These are phyloP conservation scores for Amaranthus cruentus DNA, from an alignment of 148 eudicot genomes.

Conservation along the genomic window DNA sequence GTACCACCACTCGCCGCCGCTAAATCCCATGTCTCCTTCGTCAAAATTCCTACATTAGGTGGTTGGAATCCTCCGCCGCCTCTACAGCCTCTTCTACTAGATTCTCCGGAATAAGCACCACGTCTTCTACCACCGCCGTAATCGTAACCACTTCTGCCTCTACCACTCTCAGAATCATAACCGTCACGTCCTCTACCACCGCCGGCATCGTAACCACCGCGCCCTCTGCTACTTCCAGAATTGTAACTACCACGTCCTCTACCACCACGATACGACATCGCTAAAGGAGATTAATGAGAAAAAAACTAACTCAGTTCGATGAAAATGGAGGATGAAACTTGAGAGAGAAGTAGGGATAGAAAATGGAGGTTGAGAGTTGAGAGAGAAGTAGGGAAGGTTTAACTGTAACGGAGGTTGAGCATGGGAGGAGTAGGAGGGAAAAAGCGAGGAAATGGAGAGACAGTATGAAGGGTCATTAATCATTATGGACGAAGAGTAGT, in stretches of 20 bases:
- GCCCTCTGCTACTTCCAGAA: too few relatives aligned
- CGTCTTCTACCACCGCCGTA: constrained; percentile 11
- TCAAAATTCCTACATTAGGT: constrained; percentile 12
- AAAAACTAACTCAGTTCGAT: too few relatives aligned
- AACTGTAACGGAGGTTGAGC: too few relatives aligned
- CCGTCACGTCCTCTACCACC: constrained; percentile 10
- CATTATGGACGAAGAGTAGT: too few relatives aligned
- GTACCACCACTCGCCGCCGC: constrained; percentile 6
- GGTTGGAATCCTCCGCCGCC: constrained; percentile 13
- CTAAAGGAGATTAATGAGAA: background rate
- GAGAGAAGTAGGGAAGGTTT: too few relatives aligned
- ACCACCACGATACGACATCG: constrained; percentile 33
- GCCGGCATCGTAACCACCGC: constrained; percentile 23
- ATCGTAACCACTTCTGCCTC: background rate
- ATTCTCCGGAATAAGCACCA: constrained; percentile 5
- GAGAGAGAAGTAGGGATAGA: too few relatives aligned
- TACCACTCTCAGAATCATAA: constrained; percentile 1
- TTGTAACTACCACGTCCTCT: background rate
- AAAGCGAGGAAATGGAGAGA: too few relatives aligned
- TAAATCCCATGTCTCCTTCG: constrained; percentile 10
- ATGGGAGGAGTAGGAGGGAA: too few relatives aligned
- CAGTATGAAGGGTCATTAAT: too few relatives aligned
- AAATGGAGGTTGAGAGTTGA: too few relatives aligned
- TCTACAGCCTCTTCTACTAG: constrained; percentile 14
- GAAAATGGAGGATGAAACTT: too few relatives aligned